A percentile compares a stretch with the other conserved stretches of the same genome.
Conservation (phyloP, 768 basidiomycete species). For the Auricularia sp. region DNA sequence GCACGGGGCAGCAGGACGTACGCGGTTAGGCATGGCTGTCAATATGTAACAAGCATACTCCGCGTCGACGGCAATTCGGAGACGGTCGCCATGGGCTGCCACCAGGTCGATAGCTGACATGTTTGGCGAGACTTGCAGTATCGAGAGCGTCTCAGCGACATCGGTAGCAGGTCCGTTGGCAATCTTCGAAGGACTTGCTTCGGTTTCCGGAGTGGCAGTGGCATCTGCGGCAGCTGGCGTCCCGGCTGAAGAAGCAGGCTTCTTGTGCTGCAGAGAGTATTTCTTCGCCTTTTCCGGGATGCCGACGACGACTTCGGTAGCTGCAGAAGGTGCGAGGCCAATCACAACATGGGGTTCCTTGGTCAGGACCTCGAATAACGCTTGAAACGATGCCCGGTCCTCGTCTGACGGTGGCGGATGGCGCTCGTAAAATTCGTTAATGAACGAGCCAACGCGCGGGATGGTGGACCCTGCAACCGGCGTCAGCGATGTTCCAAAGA, state of each 20-base stretch:
- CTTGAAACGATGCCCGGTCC: background rate
- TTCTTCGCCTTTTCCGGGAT: background rate
- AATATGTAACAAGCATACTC: background rate
- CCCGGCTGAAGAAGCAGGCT: background rate
- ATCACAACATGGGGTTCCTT: background rate
- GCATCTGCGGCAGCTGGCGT: no score
- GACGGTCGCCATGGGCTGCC: background rate
- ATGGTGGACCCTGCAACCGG: background rate
- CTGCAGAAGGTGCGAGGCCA: background rate
- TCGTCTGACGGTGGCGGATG: background rate
- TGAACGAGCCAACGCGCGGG: background rate
- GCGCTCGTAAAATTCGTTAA: background rate
- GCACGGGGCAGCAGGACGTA: background rate
- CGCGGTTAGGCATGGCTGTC: background rate
- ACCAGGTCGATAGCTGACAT: background rate
- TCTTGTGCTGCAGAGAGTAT: background rate
- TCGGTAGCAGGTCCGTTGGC: no score
- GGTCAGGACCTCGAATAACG: background rate
- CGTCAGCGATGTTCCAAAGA: background rate
- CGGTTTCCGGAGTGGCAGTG: no score
- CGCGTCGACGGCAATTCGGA: background rate
- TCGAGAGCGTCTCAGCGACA: background rate
- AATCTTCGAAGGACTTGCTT: no score
- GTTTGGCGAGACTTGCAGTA: background rate
- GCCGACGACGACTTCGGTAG: background rate